phyloP scores from a whole-genome alignment of 257 asterid species.

The Handroanthus guayacan region DNA sequence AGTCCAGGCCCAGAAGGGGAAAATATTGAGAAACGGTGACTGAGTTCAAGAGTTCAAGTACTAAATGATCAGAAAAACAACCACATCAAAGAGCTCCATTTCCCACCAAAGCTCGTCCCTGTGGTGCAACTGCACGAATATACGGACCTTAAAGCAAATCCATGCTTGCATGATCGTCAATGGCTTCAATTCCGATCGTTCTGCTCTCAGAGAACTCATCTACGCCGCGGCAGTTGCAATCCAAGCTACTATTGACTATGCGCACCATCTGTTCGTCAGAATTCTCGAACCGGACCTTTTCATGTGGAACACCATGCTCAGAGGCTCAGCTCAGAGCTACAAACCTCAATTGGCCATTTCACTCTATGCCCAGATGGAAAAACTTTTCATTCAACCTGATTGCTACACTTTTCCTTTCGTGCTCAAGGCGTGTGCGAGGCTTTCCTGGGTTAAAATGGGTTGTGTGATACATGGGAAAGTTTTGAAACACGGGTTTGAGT shows the following conservation, averaged over 20 bases:
- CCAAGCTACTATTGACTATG: conserved; percentile 51
- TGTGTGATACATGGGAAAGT: conserved; percentile 64
- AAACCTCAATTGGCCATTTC: conserved; percentile 60
- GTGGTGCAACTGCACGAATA: conserved; percentile 61
- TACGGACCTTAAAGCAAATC: conserved; percentile 52
- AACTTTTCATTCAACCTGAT: conserved; percentile 47
- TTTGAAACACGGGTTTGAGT: conserved; percentile 68
- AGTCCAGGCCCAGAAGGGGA: neutral
- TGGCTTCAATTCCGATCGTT: conserved; percentile 48
- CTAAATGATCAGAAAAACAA: conserved; percentile 54
- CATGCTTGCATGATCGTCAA: conserved; percentile 55
- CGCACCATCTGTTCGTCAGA: conserved; percentile 67
- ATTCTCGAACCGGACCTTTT: conserved; percentile 66
- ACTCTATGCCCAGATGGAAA: conserved; percentile 54
- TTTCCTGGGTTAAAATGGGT: conserved; percentile 62
- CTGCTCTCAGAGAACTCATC: conserved; percentile 57
- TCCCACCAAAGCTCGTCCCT: conserved; percentile 45
- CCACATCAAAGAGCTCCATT: conserved; percentile 44
- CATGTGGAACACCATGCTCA: conserved; percentile 76
- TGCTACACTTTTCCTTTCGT: conserved; percentile 67
- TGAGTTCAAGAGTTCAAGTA: neutral
- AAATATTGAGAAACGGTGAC: neutral
- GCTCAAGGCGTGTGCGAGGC: conserved; percentile 71
- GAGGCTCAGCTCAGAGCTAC: conserved; percentile 83
- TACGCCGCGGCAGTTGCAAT: conserved; percentile 48